Conservation (phyloP, 192 early-diverging fungal genomes). For the Backusella westeae region DNA sequence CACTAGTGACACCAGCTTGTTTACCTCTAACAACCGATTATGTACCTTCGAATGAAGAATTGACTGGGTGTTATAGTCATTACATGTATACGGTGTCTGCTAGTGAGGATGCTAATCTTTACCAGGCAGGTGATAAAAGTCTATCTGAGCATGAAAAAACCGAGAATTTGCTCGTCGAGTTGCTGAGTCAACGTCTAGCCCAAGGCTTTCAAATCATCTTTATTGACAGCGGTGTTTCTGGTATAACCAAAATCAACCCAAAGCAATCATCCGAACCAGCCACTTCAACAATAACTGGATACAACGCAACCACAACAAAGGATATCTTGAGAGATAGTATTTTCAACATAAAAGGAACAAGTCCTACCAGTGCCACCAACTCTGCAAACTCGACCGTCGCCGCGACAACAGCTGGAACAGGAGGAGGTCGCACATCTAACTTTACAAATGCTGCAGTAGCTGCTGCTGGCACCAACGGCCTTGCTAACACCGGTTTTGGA, state of each 20-base stretch:
- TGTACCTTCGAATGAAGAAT: slow-evolving; percentile 68
- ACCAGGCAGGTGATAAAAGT: slow-evolving; percentile 37
- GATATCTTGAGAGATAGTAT: slow-evolving; percentile 1
- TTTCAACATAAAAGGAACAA: background rate
- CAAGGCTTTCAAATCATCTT: slow-evolving; percentile 92
- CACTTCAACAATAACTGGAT: background rate
- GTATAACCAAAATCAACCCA: slow-evolving; percentile 1
- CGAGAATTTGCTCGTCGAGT: slow-evolving; percentile 70
- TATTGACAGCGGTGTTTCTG: slow-evolving; percentile 35
- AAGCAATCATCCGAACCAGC: background rate
- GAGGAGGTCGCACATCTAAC: background rate
- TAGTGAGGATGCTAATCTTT: slow-evolving; percentile 46
- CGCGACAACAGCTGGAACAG: background rate
- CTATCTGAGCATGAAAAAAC: slow-evolving; percentile 42
- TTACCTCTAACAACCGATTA: slow-evolving; percentile 91
- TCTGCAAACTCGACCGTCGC: background rate
- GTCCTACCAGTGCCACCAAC: background rate
- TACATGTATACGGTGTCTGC: slow-evolving; percentile 74
- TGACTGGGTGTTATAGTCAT: slow-evolving; percentile 66
- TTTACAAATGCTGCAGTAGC: background rate
- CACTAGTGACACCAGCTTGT: slow-evolving; percentile 89
- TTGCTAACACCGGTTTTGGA: background rate
- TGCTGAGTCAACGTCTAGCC: slow-evolving; percentile 84
- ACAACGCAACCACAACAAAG: background rate
- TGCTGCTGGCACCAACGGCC: background rate